Evolutionary conservation across 1,284 basidiomycete species (phyloP), one percentile per base, ranked within the genome.

Genomic region (Crepidotus sp.): DNA sequence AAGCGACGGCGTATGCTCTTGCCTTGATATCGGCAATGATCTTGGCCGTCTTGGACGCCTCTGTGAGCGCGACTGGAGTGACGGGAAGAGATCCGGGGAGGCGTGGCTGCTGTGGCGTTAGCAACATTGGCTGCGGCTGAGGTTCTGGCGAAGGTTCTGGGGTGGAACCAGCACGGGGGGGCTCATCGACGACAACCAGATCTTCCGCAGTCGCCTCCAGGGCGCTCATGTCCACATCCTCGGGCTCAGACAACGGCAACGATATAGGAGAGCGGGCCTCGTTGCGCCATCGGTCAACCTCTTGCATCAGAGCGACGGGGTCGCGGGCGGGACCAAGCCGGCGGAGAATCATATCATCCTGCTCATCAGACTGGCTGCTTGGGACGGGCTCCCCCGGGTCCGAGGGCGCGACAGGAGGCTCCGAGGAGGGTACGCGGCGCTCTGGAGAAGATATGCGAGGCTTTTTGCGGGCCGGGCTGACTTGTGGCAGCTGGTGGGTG

Each of bases 311-410:
- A n/a, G 59, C 57, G 18, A 46, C 52, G 0, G 59, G 49, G 45
- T 37, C 50, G 50, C 13, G 48, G 46, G 21, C 21, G 6, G 55
- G n/a, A n/a, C n/a, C 36, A 14, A 48, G 41, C 24, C 50, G 34
- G 38, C 53, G 53, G 17, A 64, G 59, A 6, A 66, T 49, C 42
- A 66, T 58, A 42, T 74, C 62, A 42, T 82, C 80, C 39, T 68
- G 64, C 56, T 85, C 83, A 51, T 81, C 76, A 34, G 80, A 79
- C 55, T 82, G 76, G 52, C 80, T 83, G 33, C 76, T 81, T n/a
- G 77, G 78, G 11, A 84, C 64, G 15, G 70, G 55, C 42, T 70
- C 65, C 17, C 36, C 53, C 3, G 34, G 34, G 25, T 51, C 49
- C 8, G 45, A 51, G 11, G 43, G 18, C n/a, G 36, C 40, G 17